Conservation (phyloP, 2,329 filamentous ascomycete genomes). For the Xylariales sp. region DNA sequence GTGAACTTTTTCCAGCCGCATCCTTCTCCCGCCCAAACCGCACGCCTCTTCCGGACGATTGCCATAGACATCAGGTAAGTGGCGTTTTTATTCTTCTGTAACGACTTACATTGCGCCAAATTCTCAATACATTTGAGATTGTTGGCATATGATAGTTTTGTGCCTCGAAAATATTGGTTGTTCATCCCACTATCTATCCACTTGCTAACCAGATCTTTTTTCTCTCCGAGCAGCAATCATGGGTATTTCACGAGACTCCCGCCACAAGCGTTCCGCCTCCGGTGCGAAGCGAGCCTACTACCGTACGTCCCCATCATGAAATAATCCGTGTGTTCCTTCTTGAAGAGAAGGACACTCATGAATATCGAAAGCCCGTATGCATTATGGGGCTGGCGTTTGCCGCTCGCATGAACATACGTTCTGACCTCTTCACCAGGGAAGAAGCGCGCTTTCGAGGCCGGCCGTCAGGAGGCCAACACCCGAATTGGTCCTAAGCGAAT, state of each 20-base stretch:
- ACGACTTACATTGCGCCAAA: constrained; percentile 4
- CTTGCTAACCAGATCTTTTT: constrained; percentile 43
- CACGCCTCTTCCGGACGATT: constrained; percentile 44
- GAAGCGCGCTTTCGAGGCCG: constrained; percentile 99
- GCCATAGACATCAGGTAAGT: constrained; percentile 49
- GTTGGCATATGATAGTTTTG: background rate
- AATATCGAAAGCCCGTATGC: constrained; percentile 75
- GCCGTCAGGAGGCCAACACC: constrained; percentile 99
- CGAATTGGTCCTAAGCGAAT: constrained; percentile 98
- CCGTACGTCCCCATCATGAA: constrained; percentile 69
- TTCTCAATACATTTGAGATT: constrained; percentile 15
- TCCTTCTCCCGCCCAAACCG: constrained; percentile 43
- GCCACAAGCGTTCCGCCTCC: constrained; percentile 99
- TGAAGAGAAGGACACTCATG: constrained; percentile 31
- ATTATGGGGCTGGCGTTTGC: constrained; percentile 45
- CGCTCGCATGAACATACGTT: constrained; percentile 68
- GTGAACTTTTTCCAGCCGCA: constrained; percentile 43
- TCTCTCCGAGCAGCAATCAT: constrained; percentile 80
- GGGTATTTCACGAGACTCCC: constrained; percentile 99
- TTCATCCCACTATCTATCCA: constrained; percentile 14
- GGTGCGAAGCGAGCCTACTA: constrained; percentile 97
- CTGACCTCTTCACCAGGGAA: constrained; percentile 84
- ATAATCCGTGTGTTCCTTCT: constrained; percentile 40
- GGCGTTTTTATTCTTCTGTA: background rate
- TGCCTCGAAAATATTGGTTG: background rate